A percentile compares a stretch with the other conserved stretches of the same genome.
These are phyloP conservation scores for Suhomyces coccinellae DNA, from an alignment of 1,139 yeast genomes.

Conservation along the genomic window DNA sequence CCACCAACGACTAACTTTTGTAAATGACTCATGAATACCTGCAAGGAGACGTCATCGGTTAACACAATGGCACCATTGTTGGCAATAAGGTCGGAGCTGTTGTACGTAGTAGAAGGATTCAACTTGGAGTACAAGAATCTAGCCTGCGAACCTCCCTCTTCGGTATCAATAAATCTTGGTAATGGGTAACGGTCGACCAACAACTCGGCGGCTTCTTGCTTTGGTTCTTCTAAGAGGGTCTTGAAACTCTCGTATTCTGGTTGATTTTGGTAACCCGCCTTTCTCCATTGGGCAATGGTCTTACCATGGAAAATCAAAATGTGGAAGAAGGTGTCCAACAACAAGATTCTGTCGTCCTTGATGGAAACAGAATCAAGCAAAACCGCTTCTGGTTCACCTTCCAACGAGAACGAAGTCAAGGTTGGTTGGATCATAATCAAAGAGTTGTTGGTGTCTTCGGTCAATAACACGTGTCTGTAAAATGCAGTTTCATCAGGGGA, in stretches of 20 bases:
- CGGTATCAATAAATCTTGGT: conserved; percentile 95
- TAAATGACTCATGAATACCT: conserved; percentile 87
- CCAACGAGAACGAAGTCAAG: conserved; percentile 80
- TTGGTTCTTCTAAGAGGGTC: conserved; percentile 83
- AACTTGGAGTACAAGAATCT: conserved; percentile 91
- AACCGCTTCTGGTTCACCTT: conserved; percentile 86
- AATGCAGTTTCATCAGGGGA: conserved; percentile 99
- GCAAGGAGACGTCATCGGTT: conserved; percentile 92
- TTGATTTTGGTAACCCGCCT: conserved; percentile 89
- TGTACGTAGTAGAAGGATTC: conserved; percentile 88
- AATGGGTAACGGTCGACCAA: conserved; percentile 93
- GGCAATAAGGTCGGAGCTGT: conserved; percentile 52
- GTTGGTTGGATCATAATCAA: conserved; percentile 97
- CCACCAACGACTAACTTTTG: conserved; percentile 75
- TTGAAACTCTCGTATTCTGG: conserved; percentile 89
- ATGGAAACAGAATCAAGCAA: conserved; percentile 90
- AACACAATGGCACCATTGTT: conserved; percentile 75
- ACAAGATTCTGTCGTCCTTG: conserved; percentile 81
- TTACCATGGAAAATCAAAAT: conserved; percentile 94
- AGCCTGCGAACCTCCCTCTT: conserved; percentile 98
- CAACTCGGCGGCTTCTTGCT: conserved; percentile 87
- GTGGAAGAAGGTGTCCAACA: conserved; percentile 94
- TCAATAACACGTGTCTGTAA: conserved; percentile 86
- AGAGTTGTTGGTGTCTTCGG: conserved; percentile 93
- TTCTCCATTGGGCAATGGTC: conserved; percentile 94